phyloP scores from a whole-genome alignment of 1,139 yeast genomes.

The Hemisphaericaspora lyxosophila region DNA sequence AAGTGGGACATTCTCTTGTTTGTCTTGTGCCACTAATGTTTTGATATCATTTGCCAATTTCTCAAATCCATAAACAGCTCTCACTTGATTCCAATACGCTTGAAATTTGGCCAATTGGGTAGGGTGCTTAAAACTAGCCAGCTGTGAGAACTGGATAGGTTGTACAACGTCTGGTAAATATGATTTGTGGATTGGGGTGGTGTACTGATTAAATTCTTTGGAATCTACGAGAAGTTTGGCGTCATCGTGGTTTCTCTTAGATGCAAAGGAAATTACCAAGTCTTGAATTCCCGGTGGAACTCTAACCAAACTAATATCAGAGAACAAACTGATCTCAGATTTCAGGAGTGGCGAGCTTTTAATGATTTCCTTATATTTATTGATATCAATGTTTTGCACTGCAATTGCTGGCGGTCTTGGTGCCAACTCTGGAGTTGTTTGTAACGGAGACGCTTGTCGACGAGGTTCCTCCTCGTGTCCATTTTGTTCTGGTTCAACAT shows the following conservation, averaged over 20 bases:
- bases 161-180: slow-evolving; percentile 38
- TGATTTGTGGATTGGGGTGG: slow-evolving; percentile 37
- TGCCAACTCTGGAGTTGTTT: slow-evolving; percentile 1
- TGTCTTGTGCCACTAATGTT: slow-evolving; percentile 21
- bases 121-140: slow-evolving; percentile 33
- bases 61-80: slow-evolving; percentile 41
- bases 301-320: slow-evolving; percentile 43
- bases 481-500: slow-evolving; percentile 1
- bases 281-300: slow-evolving; percentile 77
- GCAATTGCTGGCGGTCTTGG: not conserved
- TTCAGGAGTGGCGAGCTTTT: slow-evolving; percentile 32
- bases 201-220: slow-evolving; percentile 28
- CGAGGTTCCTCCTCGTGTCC: slow-evolving; percentile 4
- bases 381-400: slow-evolving; percentile 10
- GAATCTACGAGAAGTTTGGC: slow-evolving; percentile 29
- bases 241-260: slow-evolving; percentile 33
- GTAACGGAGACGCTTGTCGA: slow-evolving; percentile 2
- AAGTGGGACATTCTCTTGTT: slow-evolving; percentile 20
- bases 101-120: slow-evolving; percentile 39
- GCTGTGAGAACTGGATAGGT: slow-evolving; percentile 21
- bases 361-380: slow-evolving; percentile 23
- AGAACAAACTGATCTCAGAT: slow-evolving; percentile 35
- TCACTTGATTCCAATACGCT: slow-evolving; percentile 49
- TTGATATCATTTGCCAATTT: slow-evolving; percentile 34
- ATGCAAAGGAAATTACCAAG: slow-evolving; percentile 51